Conservation (phyloP, 2,329 filamentous ascomycete genomes). For the Claviceps sorghi region DNA sequence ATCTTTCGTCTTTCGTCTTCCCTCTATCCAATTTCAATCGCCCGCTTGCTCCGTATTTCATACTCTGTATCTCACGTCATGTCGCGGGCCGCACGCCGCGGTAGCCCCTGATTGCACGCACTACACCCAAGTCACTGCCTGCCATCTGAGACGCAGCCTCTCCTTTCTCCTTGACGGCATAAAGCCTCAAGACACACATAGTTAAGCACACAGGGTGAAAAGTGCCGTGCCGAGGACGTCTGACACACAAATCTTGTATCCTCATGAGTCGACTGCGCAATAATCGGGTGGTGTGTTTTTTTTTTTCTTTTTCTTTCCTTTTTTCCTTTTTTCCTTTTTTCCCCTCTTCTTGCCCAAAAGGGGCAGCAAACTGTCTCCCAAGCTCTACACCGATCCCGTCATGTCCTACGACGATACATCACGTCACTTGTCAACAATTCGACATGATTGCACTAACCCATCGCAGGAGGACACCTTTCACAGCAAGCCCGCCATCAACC, state of each 20-base stretch:
- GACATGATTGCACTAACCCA: not conserved
- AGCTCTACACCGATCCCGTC: not conserved
- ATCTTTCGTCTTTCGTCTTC: too few relatives aligned
- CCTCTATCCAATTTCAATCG: too few relatives aligned
- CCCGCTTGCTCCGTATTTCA: constrained; percentile 3
- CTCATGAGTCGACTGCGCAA: constrained; percentile 3
- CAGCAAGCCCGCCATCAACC: constrained; percentile 67
- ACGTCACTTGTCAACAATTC: not conserved
- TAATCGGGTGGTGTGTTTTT: not conserved
- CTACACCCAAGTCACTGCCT: not conserved
- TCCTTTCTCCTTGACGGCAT: not conserved
- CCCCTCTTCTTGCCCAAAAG: not conserved
- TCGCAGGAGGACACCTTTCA: constrained; percentile 76
- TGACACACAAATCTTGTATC: not conserved
- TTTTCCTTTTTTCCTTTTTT: too few relatives aligned
- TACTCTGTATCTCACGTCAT: constrained; percentile 6
- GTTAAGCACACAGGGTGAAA: not conserved
- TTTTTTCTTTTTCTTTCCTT: not conserved
- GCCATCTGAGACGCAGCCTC: not conserved
- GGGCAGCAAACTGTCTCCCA: not conserved
- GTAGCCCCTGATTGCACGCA: not conserved
- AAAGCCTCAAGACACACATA: not conserved
- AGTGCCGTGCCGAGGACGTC: not conserved
- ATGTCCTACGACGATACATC: not conserved
- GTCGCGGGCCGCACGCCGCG: not conserved